Conservation (phyloP, 225 moss, liverwort and hornwort species). For the Lunularia cruciata region DNA sequence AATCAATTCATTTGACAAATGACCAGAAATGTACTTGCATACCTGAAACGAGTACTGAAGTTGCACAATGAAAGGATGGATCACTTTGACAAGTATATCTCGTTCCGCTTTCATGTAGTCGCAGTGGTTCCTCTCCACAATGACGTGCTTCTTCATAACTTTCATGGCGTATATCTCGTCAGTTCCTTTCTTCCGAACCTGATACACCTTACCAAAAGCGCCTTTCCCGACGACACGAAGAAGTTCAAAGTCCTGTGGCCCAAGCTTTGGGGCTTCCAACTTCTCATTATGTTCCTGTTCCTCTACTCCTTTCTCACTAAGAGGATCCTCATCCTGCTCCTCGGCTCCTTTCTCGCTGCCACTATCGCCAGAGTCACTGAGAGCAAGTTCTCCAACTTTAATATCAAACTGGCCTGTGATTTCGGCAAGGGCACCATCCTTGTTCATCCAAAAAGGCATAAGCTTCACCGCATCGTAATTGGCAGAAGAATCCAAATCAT, state of each 20-base stretch:
- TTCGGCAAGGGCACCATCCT: slow-evolving; percentile 20
- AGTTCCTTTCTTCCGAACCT: slow-evolving; percentile 83
- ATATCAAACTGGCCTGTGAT: background rate
- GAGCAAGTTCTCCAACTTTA: slow-evolving; percentile 41
- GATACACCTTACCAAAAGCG: slow-evolving; percentile 94
- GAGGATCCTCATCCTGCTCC: slow-evolving; percentile 35
- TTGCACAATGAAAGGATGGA: slow-evolving; percentile 96
- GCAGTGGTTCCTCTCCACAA: slow-evolving; percentile 85
- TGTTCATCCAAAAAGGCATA: slow-evolving; percentile 13
- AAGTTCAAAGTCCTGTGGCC: slow-evolving; percentile 87
- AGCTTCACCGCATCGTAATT: slow-evolving; percentile 11
- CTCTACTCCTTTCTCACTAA: slow-evolving; percentile 15
- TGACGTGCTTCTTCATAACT: slow-evolving; percentile 92
- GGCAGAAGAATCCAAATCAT: slow-evolving; percentile 49
- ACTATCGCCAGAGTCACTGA: slow-evolving; percentile 85
- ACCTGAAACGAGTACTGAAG: slow-evolving; percentile 98
- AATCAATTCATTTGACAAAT: too few species aligned
- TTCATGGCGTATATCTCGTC: slow-evolving; percentile 98
- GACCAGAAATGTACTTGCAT: background rate
- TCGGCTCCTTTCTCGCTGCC: slow-evolving; percentile 70
- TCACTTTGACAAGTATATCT: slow-evolving; percentile 89
- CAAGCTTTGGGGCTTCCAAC: slow-evolving; percentile 45
- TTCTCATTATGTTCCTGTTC: slow-evolving; percentile 26
- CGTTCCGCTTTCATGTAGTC: slow-evolving; percentile 95
- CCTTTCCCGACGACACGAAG: slow-evolving; percentile 92